Evolutionary conservation across 495 filamentous ascomycete species (phyloP).

Genomic region (Penicillium roqueforti): DNA sequence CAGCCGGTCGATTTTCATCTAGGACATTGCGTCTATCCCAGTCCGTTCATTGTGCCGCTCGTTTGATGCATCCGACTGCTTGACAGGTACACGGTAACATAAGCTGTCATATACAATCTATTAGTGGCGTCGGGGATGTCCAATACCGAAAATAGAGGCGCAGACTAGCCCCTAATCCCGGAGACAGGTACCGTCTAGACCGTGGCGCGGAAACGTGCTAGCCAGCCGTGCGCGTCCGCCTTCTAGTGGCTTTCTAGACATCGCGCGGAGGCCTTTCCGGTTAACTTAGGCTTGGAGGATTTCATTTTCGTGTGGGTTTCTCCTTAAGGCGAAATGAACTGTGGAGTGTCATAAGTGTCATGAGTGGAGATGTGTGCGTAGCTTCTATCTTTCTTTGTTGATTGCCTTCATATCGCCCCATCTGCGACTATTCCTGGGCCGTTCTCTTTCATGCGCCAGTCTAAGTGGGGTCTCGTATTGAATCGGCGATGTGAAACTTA

Average conservation of each 20-base stretch:
- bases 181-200: conserved; percentile 12
- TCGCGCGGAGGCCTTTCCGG: conserved; percentile 15
- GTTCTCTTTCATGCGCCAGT: background rate
- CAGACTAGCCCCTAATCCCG: conserved; percentile 10
- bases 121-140: conserved; percentile 18
- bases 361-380: background rate
- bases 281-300: conserved; percentile 6
- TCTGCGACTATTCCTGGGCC: background rate
- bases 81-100: conserved; percentile 3
- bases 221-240: background rate
- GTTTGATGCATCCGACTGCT: background rate
- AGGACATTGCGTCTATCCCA: background rate
- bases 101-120: background rate
- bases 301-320: background rate
- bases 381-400: conserved; percentile 7
- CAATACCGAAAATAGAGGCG: conserved; percentile 6
- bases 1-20: conserved; percentile 2
- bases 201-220: conserved; percentile 18
- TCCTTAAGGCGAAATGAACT: background rate
- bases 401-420: background rate
- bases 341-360: conserved; percentile 1
- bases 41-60: background rate
- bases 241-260: conserved; percentile 9
- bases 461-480: conserved; percentile 1
- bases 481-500: background rate